Evolutionary conservation across 2,329 filamentous ascomycete species (phyloP).

Genomic region (Ophiocordyceps camponoti-floridani): DNA sequence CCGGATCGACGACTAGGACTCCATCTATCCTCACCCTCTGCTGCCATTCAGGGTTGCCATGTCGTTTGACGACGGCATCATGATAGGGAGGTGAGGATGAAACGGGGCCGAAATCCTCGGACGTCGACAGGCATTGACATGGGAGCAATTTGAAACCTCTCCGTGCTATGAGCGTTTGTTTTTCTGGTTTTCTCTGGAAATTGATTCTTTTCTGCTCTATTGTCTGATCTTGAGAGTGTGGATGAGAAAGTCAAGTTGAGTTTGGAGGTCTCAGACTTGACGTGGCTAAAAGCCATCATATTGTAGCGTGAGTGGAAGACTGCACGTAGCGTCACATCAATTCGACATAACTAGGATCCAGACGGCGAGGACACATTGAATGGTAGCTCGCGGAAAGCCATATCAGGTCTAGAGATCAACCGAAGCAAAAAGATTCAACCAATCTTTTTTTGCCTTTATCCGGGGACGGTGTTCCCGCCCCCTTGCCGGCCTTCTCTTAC

Average conservation of each 20-base stretch:
- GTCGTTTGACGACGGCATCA: background rate
- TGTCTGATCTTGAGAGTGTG: background rate
- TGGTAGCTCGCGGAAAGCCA: too few species aligned
- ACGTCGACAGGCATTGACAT: background rate
- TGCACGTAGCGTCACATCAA: too few species aligned
- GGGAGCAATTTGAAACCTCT: background rate
- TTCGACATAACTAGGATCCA: too few species aligned
- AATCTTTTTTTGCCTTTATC: too few species aligned
- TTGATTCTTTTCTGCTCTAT: background rate
- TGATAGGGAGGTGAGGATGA: background rate
- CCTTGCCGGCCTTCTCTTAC: too few species aligned
- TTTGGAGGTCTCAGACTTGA: background rate
- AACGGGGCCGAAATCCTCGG: background rate
- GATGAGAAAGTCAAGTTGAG: background rate
- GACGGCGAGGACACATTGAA: too few species aligned
- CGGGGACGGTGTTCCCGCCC: too few species aligned
- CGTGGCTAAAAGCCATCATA: too few species aligned
- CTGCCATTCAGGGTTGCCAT: background rate
- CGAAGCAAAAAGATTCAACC: too few species aligned
- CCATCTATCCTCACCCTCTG: background rate
- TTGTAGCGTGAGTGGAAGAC: too few species aligned
- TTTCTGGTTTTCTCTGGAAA: background rate
- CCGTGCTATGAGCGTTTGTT: background rate
- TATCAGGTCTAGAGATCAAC: too few species aligned
- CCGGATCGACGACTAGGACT: background rate